Conservation (phyloP, 1,284 basidiomycete species). For the Cystobasidium slooffiae region DNA sequence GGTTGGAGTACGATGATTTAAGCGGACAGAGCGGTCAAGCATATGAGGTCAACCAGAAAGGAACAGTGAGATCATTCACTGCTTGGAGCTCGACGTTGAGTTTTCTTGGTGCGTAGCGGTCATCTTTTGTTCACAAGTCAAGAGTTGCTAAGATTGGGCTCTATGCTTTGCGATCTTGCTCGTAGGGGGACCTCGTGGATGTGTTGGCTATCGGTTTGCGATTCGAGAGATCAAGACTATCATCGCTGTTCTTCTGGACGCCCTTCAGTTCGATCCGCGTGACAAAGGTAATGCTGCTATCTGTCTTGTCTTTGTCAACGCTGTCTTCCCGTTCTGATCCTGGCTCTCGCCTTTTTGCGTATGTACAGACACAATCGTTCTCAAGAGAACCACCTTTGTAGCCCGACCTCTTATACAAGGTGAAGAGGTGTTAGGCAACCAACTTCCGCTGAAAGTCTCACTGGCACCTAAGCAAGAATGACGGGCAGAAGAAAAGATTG, state of each 20-base stretch:
- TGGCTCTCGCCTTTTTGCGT: neutral
- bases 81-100: conserved; percentile 25
- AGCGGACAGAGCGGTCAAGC: neutral
- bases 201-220: conserved; percentile 42
- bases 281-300: conserved; percentile 2
- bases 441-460: conserved; percentile 18
- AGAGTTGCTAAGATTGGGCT: neutral
- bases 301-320: neutral
- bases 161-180: neutral
- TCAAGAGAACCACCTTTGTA: conserved; percentile 23
- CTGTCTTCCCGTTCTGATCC: neutral
- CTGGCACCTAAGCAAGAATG: neutral
- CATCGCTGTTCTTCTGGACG: conserved; percentile 25
- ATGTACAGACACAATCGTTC: neutral
- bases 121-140: neutral
- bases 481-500: neutral
- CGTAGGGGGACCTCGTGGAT: conserved; percentile 26
- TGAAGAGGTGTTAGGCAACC: conserved; percentile 25
- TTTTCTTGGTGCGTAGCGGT: conserved; percentile 17
- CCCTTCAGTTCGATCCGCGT: conserved; percentile 24
- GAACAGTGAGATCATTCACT: conserved; percentile 20
- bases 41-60: conserved; percentile 9
- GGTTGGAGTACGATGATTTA: conserved; percentile 37
- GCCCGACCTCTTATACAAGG: conserved; percentile 18
- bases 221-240: conserved; percentile 41